Base-by-base conservation (phyloP, 148 eudicot genomes). In the Rhododendron molle region DNA sequence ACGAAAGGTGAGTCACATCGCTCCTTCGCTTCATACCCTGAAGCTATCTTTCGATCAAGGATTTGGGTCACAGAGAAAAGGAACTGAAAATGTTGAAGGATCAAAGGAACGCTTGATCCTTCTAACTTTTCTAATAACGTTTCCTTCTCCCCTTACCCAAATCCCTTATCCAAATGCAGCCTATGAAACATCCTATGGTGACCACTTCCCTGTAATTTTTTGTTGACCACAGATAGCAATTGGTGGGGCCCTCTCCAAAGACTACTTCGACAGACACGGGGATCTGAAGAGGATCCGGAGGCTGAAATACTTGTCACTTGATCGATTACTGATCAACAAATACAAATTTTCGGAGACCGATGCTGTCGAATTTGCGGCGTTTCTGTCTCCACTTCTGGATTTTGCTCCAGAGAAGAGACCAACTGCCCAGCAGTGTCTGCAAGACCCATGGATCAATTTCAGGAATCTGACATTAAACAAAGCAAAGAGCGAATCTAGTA, bases 381-480 rank as follows among this genome's bases (percentile, higher is more conserved):
- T 97, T 89, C 96, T 95, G 18, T 65, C 84, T 87, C 99, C 99
- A 26, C 88, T 97, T 83, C 91, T 97, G n/a, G 95, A 94, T 90
- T 97, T 93, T 85, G 92, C 93, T 18, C 98, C 98, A 3, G 99
- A 93, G 73, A 95, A 95, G 83, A 91, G 98, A 87, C 99, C 99
- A 43, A 94, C 98, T 65, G 99, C 98, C 36, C 91, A 94, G 85
- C 94, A 92, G 88, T 97, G 98, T 84, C 89, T 97, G 86, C 93
- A 95, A 80, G 96, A 97, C 85, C 91, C 98, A 32, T 97, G 98
- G 98, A 91, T 96, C 58, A 91, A 90, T 62, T 69, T 49, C 34
- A 86, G 40, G 46, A 86, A 92, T 71, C 46, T 83, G 80, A 85
- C 85, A n/a, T 76, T 90, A 58, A 83, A 83, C 85, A 90, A 88